Percentiles rank a stretch among this genome's conserved stretches.
phyloP scores from a whole-genome alignment of 768 basidiomycete species.

The Suillus americanus region DNA sequence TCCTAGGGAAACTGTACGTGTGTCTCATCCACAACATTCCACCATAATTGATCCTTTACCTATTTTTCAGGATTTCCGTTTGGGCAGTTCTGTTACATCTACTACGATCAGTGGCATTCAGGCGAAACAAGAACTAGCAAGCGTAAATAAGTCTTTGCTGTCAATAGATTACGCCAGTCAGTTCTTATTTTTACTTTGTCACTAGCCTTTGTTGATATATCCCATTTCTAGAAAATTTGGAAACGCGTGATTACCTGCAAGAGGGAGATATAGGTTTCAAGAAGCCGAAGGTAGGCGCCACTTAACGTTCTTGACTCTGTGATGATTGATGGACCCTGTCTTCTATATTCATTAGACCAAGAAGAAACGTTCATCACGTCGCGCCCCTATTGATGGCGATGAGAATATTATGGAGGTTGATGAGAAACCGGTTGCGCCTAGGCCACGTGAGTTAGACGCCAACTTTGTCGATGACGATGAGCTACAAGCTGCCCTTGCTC shows the following conservation, averaged over 20 bases:
- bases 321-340: slow-evolving; percentile 5
- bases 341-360: slow-evolving; percentile 62
- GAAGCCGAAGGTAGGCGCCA: slow-evolving; percentile 72
- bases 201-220: background rate
- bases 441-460: slow-evolving; percentile 71
- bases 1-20: slow-evolving; percentile 60
- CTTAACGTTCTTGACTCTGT: background rate
- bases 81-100: slow-evolving; percentile 62
- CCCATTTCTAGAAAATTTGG: slow-evolving; percentile 68
- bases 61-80: slow-evolving; percentile 71
- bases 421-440: slow-evolving; percentile 62
- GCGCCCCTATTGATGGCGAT: slow-evolving; percentile 44
- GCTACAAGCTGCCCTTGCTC: slow-evolving; percentile 88
- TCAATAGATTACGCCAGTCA: slow-evolving; percentile 89
- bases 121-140: slow-evolving; percentile 49
- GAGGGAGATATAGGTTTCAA: slow-evolving; percentile 95
- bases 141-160: slow-evolving; percentile 78
- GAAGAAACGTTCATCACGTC: slow-evolving; percentile 83
- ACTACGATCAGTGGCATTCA: slow-evolving; percentile 36
- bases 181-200: slow-evolving; percentile 30
- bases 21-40: slow-evolving; percentile 6
- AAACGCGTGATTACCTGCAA: slow-evolving; percentile 83
- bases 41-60: slow-evolving; percentile 3
- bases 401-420: slow-evolving; percentile 74
- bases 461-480: slow-evolving; percentile 99